Evolutionary conservation across 2,329 filamentous ascomycete genomes (phyloP).

Genomic region (Colletotrichum spinosum): DNA sequence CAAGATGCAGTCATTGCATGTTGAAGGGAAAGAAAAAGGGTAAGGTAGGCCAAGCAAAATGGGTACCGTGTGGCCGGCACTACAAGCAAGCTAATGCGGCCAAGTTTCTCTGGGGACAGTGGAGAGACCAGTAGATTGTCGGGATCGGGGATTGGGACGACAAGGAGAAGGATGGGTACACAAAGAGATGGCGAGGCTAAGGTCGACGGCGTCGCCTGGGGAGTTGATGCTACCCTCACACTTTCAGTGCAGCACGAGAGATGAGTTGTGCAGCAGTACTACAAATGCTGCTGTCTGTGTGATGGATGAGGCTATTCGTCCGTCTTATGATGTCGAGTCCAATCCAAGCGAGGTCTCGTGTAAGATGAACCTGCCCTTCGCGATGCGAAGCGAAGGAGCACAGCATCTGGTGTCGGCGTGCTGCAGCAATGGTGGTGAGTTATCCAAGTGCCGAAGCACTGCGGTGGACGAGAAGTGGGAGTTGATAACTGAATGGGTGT

Average conservation of each 20-base stretch:
- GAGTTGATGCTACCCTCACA: neutral
- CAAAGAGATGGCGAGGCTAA: constrained; percentile 19
- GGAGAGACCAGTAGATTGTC: neutral
- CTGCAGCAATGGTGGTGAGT: too few relatives aligned
- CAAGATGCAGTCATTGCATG: constrained; percentile 5
- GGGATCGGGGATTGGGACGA: constrained; percentile 12
- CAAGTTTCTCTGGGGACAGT: constrained; percentile 28
- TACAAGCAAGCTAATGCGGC: constrained; percentile 23
- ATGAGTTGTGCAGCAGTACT: neutral
- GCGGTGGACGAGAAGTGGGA: neutral
- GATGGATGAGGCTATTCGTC: neutral
- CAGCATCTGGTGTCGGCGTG: neutral
- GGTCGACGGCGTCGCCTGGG: constrained; percentile 18
- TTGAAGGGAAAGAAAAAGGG: constrained; percentile 9
- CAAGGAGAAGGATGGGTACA: constrained; percentile 28
- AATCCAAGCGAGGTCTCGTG: neutral
- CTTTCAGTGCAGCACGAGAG: neutral
- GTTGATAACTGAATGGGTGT: neutral
- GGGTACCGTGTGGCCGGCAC: constrained; percentile 29
- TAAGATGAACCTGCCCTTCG: neutral
- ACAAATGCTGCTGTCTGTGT: neutral
- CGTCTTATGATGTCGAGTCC: constrained; percentile 1
- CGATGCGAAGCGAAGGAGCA: neutral
- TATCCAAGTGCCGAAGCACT: neutral
- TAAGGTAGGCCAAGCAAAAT: constrained; percentile 22